A percentile compares a stretch with the other conserved stretches of the same genome.
These are phyloP conservation scores for Helianthus tuberosus DNA, from an alignment of 129 eudicot species.

Conservation along the genomic window DNA sequence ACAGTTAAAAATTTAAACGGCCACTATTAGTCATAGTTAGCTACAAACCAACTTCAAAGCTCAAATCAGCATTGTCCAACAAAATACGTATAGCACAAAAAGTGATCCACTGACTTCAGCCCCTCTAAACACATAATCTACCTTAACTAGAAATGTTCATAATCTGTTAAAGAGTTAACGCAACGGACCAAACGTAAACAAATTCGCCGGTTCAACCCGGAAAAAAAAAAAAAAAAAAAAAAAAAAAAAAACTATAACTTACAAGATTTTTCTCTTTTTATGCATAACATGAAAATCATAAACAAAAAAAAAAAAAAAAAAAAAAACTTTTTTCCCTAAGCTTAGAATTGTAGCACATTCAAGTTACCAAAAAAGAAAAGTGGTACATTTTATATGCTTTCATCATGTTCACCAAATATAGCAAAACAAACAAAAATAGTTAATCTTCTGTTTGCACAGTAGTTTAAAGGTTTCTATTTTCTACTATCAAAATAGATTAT, in stretches of 20 bases:
- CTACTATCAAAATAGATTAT: neutral
- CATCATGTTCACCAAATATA: neutral
- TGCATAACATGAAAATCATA: neutral
- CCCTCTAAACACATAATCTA: neutral
- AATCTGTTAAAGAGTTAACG: neutral
- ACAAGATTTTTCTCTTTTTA: neutral
- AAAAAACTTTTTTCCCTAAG: neutral
- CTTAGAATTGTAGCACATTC: neutral
- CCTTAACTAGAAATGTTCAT: neutral
- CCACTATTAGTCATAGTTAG: neutral
- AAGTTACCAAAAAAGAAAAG: constrained; percentile 10
- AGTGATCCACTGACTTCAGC: neutral
- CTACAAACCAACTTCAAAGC: neutral
- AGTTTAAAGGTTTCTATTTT: neutral
- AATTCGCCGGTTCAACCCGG: no score
- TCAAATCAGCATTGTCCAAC: neutral
- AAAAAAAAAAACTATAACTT: neutral
- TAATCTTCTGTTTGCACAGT: neutral
- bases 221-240: no score
- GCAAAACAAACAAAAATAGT: constrained; percentile 6
- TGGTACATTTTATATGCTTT: neutral
- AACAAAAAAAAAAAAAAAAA: neutral
- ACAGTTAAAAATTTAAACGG: neutral
- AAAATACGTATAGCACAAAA: neutral
- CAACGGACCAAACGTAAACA: neutral